A percentile compares a stretch with the other conserved stretches of the same genome.
These are phyloP conservation scores for Gymnopilus dilepis DNA, from an alignment of 768 basidiomycete genomes.

Conservation along the genomic window DNA sequence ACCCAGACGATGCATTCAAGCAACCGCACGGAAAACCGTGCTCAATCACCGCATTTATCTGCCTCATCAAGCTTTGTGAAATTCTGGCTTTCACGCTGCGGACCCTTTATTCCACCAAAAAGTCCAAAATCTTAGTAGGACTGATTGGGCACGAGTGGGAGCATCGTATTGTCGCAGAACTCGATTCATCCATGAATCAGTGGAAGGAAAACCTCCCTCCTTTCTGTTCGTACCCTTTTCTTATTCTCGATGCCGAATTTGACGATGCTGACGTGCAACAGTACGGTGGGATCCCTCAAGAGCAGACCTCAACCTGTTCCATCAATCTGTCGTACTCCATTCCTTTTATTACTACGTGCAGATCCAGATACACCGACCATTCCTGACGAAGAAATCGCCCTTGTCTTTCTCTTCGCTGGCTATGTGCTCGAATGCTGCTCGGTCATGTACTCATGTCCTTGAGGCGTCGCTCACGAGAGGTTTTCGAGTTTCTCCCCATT, in stretches of 20 bases:
- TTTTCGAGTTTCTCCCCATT: slow-evolving; percentile 31
- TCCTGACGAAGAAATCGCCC: slow-evolving; percentile 51
- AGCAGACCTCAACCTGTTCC: slow-evolving; percentile 41
- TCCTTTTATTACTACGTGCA: slow-evolving; percentile 53
- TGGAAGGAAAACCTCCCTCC: slow-evolving; percentile 68
- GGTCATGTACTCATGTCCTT: slow-evolving; percentile 71
- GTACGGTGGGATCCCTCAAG: slow-evolving; percentile 28
- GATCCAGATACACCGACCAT: slow-evolving; percentile 75
- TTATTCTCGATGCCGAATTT: neutral
- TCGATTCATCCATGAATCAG: slow-evolving; percentile 64
- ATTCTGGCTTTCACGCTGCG: slow-evolving; percentile 66
- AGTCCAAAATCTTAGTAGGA: slow-evolving; percentile 44
- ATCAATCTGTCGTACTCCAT: slow-evolving; percentile 58
- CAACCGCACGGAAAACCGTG: slow-evolving; percentile 70
- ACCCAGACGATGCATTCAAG: slow-evolving; percentile 54
- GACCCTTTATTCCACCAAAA: slow-evolving; percentile 56
- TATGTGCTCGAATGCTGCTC: slow-evolving; percentile 74
- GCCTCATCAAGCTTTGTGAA: slow-evolving; percentile 59
- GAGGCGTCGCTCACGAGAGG: slow-evolving; percentile 54
- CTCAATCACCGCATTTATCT: slow-evolving; percentile 55
- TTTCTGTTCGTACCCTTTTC: slow-evolving; percentile 44
- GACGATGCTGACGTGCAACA: neutral
- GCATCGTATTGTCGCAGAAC: slow-evolving; percentile 58
- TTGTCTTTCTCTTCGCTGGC: slow-evolving; percentile 62
- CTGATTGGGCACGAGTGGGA: slow-evolving; percentile 61